Conservation (phyloP, 441 rosid genomes). For the Gossypium schwendimanii region DNA sequence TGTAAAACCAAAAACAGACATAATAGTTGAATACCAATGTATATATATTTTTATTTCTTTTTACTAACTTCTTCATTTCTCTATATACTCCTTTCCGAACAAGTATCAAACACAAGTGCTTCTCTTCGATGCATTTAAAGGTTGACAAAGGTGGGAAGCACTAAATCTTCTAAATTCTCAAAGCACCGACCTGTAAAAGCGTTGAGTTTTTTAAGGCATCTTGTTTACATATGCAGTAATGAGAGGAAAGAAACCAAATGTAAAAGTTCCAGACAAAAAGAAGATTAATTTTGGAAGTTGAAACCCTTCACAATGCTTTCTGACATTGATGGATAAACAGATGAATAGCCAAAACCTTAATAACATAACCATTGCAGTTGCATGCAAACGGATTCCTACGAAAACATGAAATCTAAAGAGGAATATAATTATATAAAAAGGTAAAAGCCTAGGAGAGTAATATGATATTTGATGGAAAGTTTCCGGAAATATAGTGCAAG, state of each 20-base stretch:
- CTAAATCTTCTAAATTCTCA: background rate
- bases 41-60: too few species aligned
- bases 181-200: background rate
- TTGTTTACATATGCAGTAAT: background rate
- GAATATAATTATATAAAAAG: too few species aligned
- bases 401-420: background rate
- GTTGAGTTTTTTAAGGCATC: background rate
- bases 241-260: background rate
- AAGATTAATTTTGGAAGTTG: background rate
- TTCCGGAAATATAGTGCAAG: background rate
- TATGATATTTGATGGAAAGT: background rate
- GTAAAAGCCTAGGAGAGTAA: background rate
- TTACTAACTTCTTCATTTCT: too few species aligned
- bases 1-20: background rate
- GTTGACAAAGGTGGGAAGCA: too few species aligned
- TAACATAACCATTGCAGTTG: background rate
- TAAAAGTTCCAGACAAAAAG: background rate
- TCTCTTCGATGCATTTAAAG: background rate
- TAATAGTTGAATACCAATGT: background rate
- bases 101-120: too few species aligned
- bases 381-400: too few species aligned
- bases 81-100: too few species aligned
- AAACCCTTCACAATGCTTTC: background rate
- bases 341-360: background rate
- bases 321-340: background rate